A percentile compares a stretch with the other conserved stretches of the same genome.
These are phyloP conservation scores for Amanita molliuscula DNA, from an alignment of 768 basidiomycete genomes.

Conservation along the genomic window DNA sequence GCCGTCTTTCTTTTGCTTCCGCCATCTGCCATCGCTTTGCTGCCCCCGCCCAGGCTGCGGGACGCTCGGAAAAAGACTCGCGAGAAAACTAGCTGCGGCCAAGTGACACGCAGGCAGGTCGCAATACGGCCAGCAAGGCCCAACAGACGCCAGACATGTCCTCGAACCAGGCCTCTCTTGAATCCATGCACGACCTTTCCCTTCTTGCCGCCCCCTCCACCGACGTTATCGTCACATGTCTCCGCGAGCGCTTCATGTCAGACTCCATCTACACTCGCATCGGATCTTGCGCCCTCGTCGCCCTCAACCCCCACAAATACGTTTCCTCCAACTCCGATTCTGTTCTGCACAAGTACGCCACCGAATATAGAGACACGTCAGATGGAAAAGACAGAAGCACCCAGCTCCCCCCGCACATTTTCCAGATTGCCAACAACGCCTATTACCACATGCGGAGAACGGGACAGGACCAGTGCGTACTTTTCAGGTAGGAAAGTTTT, in stretches of 20 bases:
- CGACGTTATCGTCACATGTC: conserved; percentile 75
- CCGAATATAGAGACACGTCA: conserved; percentile 72
- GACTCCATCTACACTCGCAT: conserved; percentile 74
- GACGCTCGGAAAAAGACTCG: too few relatives aligned
- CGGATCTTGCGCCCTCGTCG: conserved; percentile 66
- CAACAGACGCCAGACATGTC: neutral
- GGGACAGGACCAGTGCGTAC: conserved; percentile 82
- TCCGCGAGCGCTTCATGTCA: conserved; percentile 80
- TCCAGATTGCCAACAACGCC: conserved; percentile 82
- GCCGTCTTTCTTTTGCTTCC: neutral
- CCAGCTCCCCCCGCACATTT: conserved; percentile 73
- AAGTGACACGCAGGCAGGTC: neutral
- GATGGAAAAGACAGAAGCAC: conserved; percentile 36
- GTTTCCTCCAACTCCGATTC: conserved; percentile 77
- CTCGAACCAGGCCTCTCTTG: conserved; percentile 24
- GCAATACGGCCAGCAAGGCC: neutral
- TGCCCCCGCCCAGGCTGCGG: too few relatives aligned
- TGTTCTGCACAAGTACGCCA: conserved; percentile 74
- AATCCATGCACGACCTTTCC: conserved; percentile 62
- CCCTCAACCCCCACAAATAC: conserved; percentile 91
- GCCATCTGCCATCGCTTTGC: neutral
- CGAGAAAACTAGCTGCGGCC: neutral
- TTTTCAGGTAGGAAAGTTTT: conserved; percentile 57
- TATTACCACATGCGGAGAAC: conserved; percentile 97
- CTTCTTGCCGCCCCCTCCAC: conserved; percentile 60